Percentiles rank a stretch among this genome's conserved stretches.
phyloP scores from a whole-genome alignment of 495 filamentous ascomycete genomes.

The Penicillium nucicola region DNA sequence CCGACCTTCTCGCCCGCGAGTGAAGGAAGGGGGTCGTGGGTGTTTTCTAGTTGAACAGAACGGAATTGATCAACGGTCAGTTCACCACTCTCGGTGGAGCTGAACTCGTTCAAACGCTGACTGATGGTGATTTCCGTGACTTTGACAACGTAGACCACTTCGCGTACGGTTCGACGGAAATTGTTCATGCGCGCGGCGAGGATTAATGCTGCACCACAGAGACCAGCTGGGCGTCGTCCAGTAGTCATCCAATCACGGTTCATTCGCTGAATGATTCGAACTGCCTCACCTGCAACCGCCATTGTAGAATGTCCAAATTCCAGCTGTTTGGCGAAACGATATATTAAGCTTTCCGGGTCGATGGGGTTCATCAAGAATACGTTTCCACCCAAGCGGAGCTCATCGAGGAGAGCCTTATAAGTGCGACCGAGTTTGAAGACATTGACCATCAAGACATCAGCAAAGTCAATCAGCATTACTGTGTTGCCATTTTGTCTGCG shows the following conservation, averaged over 20 bases:
- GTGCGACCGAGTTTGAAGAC: conserved; percentile 86
- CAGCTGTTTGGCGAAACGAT: conserved; percentile 81
- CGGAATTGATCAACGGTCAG: conserved; percentile 87
- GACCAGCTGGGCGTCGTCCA: conserved; percentile 87
- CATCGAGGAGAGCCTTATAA: conserved; percentile 72
- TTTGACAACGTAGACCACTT: conserved; percentile 94
- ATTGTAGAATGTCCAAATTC: conserved; percentile 78
- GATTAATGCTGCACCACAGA: conserved; percentile 91
- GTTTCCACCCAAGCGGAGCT: conserved; percentile 52
- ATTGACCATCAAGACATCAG: conserved; percentile 78
- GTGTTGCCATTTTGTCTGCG: conserved; percentile 60
- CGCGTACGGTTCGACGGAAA: conserved; percentile 83
- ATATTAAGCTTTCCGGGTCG: conserved; percentile 81
- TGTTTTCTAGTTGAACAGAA: conserved; percentile 58
- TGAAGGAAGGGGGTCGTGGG: conserved; percentile 83
- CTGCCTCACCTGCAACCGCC: conserved; percentile 81
- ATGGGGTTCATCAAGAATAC: conserved; percentile 56
- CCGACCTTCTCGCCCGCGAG: conserved; percentile 54
- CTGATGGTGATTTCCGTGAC: conserved; percentile 88
- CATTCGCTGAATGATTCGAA: conserved; percentile 86
- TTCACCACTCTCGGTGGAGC: conserved; percentile 69
- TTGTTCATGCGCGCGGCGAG: conserved; percentile 97
- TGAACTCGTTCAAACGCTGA: conserved; percentile 86
- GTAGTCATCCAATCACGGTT: conserved; percentile 92
- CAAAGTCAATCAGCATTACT: conserved; percentile 89